Percentiles rank a stretch among this genome's conserved stretches.
Conservation (phyloP, 2,329 filamentous ascomycete species). For the Xylaria sp. region DNA sequence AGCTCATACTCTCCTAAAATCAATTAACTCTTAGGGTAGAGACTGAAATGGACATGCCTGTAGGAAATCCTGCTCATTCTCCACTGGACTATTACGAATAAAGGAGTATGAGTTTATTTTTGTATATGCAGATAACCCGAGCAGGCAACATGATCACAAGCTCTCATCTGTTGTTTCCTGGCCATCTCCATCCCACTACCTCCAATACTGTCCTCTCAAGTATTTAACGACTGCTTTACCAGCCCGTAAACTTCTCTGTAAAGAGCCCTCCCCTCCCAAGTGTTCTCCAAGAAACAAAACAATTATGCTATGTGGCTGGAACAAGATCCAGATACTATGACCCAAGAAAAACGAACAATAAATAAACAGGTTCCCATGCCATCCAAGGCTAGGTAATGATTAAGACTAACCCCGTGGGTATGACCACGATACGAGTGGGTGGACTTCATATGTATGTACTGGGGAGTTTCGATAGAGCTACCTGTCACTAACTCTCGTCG, state of each 20-base stretch:
- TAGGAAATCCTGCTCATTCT: background rate
- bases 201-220: background rate
- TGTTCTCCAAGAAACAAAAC: slow-evolving; percentile 5
- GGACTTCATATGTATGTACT: slow-evolving; percentile 23
- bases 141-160: slow-evolving; percentile 13
- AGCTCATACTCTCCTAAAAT: no score
- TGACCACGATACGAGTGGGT: slow-evolving; percentile 8
- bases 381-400: background rate
- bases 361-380: background rate
- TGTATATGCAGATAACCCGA: slow-evolving; percentile 26
- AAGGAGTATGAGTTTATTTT: slow-evolving; percentile 11
- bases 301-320: slow-evolving; percentile 20
- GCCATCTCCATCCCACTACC: background rate
- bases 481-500: slow-evolving; percentile 2
- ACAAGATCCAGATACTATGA: slow-evolving; percentile 12
- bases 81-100: background rate
- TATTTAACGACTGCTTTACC: background rate
- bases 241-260: background rate
- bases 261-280: background rate
- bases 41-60: no score
- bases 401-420: slow-evolving; percentile 7
- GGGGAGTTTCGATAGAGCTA: slow-evolving; percentile 1
- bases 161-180: background rate
- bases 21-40: background rate
- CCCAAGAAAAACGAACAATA: background rate